These are phyloP conservation scores for Pestalotiopsis sp. DNA, from an alignment of 2,329 filamentous ascomycete species.

Conservation along the genomic window DNA sequence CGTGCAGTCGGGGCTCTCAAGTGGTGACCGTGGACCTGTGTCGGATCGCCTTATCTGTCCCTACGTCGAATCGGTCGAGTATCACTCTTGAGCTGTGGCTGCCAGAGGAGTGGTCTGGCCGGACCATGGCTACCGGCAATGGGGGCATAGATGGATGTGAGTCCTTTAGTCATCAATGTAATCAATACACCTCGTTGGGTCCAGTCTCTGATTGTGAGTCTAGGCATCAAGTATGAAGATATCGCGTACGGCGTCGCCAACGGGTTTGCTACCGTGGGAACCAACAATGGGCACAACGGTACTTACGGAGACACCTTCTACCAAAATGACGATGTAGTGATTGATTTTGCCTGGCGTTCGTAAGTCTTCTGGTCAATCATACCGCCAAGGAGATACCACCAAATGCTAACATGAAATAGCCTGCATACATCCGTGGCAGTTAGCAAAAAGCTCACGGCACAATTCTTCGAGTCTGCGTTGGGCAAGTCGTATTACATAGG, in stretches of 20 bases:
- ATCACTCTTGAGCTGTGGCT: slow-evolving; percentile 51
- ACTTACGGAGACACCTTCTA: slow-evolving; percentile 34
- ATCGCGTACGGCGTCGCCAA: slow-evolving; percentile 42
- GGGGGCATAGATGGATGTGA: slow-evolving; percentile 47
- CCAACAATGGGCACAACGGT: slow-evolving; percentile 54
- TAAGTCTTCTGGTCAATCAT: slow-evolving; percentile 13
- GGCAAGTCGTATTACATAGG: slow-evolving; percentile 55
- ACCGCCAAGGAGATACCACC: not conserved
- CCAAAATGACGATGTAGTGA: slow-evolving; percentile 37
- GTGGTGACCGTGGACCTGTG: slow-evolving; percentile 25
- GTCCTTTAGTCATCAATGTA: not conserved
- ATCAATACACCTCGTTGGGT: too few species aligned
- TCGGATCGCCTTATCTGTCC: slow-evolving; percentile 29
- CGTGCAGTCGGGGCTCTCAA: slow-evolving; percentile 20
- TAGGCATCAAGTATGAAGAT: slow-evolving; percentile 45
- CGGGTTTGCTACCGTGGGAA: slow-evolving; percentile 48
- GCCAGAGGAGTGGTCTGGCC: slow-evolving; percentile 45
- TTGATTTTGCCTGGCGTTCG: slow-evolving; percentile 37
- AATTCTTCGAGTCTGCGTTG: slow-evolving; percentile 45
- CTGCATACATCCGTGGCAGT: slow-evolving; percentile 49
- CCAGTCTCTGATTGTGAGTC: not conserved
- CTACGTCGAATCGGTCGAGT: slow-evolving; percentile 38
- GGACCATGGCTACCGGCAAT: slow-evolving; percentile 51
- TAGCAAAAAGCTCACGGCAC: slow-evolving; percentile 49
- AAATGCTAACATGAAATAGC: not conserved